phyloP scores from a whole-genome alignment of 2,329 filamentous ascomycete genomes.

The Penicillium corylophilum region DNA sequence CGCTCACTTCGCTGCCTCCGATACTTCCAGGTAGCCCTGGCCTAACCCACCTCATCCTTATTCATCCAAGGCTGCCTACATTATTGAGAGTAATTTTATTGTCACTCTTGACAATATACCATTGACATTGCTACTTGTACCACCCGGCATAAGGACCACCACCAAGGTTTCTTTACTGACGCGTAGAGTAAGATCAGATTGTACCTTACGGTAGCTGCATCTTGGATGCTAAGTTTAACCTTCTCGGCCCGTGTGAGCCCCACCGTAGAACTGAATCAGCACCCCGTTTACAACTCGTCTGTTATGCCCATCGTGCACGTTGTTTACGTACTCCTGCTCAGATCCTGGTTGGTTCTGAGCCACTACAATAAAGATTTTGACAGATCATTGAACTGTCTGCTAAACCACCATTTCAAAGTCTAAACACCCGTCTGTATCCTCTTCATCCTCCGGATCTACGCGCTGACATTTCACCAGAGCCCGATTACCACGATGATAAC shows the following conservation, averaged over 20 bases:
- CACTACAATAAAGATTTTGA: too few relatives aligned
- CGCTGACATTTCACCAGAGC: too few relatives aligned
- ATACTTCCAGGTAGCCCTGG: not conserved
- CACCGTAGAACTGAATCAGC: not conserved
- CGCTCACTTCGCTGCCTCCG: not conserved
- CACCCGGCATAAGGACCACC: not conserved
- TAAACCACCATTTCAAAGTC: too few relatives aligned
- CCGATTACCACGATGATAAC: too few relatives aligned
- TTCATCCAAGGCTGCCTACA: not conserved
- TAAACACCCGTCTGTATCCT: too few relatives aligned
- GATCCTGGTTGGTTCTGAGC: too few relatives aligned
- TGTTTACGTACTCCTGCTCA: too few relatives aligned
- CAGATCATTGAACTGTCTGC: too few relatives aligned
- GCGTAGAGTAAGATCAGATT: not conserved
- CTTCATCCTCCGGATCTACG: too few relatives aligned
- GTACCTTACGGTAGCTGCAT: not conserved
- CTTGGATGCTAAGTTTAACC: conserved; percentile 3
- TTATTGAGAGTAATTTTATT: not conserved
- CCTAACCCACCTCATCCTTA: not conserved
- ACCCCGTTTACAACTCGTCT: conserved; percentile 5
- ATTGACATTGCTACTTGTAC: not conserved
- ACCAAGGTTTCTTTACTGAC: not conserved
- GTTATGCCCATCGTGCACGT: too few relatives aligned
- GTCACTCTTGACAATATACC: not conserved
- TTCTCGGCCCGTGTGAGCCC: conserved; percentile 12